Base-by-base conservation (phyloP, 2,329 filamentous ascomycete genomes). In the Aspergillus pseudoviridinutans region DNA sequence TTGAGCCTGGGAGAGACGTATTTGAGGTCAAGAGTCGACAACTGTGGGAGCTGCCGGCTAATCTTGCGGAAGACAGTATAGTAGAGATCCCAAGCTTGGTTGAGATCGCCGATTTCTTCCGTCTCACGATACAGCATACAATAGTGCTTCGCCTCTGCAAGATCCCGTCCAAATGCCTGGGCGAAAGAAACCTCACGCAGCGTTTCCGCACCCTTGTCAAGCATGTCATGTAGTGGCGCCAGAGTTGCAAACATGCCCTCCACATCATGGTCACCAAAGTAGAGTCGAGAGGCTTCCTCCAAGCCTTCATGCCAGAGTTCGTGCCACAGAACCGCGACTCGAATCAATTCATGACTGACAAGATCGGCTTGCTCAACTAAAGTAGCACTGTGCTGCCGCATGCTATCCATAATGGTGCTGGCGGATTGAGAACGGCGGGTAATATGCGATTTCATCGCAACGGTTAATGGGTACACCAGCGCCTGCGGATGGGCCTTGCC, bases 1-100 rank as follows among this genome's bases (percentile, higher is more conserved):
- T 97, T 88, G 49, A 99, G 83, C 72, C 93, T 94, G 3, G 95
- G 95, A 20, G 93, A 99, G 67, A 96, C 96, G 74, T 99, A 99
- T 61, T 95, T 91, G 66, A 99, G 81, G 75, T 99, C 95, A 46
- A 99, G 83, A 54, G 88, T 91, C 66, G 92, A 96, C 63, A 99
- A 84, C 68, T 97, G 94, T 3, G 92, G 92, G 50, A 99, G 79
- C 75, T 99, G 95, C 61, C 93, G 86, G 50, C 89, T 90, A 71
- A 99, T 97, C 71, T 95, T 90, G 60, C 92, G 87, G 85, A 99
- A 99, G 0, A 97, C 94, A 64, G 96, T 92, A 76, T 99, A 99
- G 76, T 99, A 99, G 14, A 99, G 84, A 75, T 99, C 95, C 94
- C 94, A 99, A 6, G 94, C 94, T 75, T 96, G 92, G 70, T 97